Percentiles rank a stretch among this genome's conserved stretches.
phyloP scores from a whole-genome alignment of 2,329 filamentous ascomycete genomes.

The Curvularia sp. region DNA sequence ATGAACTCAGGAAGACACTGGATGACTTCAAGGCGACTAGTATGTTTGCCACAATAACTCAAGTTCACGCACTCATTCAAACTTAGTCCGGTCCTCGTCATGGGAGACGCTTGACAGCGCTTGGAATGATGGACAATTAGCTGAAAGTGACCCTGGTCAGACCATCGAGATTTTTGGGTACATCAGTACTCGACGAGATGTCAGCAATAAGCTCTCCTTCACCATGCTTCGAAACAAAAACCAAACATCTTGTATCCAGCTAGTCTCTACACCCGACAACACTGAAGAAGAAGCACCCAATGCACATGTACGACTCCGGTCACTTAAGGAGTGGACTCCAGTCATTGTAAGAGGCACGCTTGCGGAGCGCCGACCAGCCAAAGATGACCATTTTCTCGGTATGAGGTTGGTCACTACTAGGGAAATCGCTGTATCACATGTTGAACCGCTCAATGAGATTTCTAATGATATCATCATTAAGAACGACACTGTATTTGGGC shows the following conservation, averaged over 20 bases:
- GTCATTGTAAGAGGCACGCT: conserved; percentile 62
- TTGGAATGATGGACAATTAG: conserved; percentile 36
- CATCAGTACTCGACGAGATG: conserved; percentile 70
- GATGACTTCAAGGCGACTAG: conserved; percentile 43
- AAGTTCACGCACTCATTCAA: conserved; percentile 12
- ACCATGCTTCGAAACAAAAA: conserved; percentile 62
- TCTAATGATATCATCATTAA: conserved; percentile 79
- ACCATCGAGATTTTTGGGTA: conserved; percentile 63
- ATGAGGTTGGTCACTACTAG: conserved; percentile 50
- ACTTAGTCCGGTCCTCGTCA: conserved; percentile 19
- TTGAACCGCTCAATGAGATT: conserved; percentile 75
- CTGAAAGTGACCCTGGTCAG: conserved; percentile 6
- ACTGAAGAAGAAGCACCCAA: conserved; percentile 31
- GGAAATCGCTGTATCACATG: conserved; percentile 67
- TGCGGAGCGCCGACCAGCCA: conserved; percentile 50
- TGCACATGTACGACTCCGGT: conserved; percentile 51
- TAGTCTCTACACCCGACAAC: conserved; percentile 55
- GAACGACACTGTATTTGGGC: conserved; percentile 74
- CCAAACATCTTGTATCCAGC: conserved; percentile 56
- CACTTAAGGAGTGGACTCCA: conserved; percentile 59
- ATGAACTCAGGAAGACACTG: conserved; percentile 33
- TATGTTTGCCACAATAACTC: conserved; percentile 22
- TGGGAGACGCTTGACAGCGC: conserved; percentile 44
- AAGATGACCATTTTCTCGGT: conserved; percentile 39
- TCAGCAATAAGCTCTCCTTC: conserved; percentile 75